Evolutionary conservation across 2,329 filamentous ascomycete species (phyloP).

Genomic region (Sporothrix brasiliensis): DNA sequence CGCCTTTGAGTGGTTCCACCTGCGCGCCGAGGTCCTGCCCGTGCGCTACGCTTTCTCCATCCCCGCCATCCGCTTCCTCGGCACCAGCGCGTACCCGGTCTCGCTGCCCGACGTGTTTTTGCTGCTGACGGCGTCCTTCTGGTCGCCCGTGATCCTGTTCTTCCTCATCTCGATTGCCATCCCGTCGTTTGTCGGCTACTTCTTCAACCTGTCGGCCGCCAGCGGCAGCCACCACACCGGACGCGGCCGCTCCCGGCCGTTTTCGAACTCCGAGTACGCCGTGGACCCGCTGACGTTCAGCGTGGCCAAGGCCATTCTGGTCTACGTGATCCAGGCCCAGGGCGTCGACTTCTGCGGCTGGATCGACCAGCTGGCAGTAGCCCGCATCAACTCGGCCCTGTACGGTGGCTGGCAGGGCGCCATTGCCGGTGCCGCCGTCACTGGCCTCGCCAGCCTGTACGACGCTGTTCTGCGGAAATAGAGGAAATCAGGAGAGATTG

Average conservation of each 20-base stretch:
- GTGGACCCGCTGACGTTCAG: conserved; percentile 91
- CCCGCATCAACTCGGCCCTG: conserved; percentile 65
- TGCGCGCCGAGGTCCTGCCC: conserved; percentile 72
- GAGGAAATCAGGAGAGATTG: conserved; percentile 15
- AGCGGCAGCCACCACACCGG: conserved; percentile 45
- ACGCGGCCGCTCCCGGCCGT: conserved; percentile 49
- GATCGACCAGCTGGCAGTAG: conserved; percentile 62
- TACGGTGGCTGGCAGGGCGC: conserved; percentile 73
- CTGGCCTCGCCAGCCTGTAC: conserved; percentile 70
- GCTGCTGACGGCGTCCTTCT: conserved; percentile 76
- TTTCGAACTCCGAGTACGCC: conserved; percentile 54
- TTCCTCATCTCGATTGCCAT: conserved; percentile 68
- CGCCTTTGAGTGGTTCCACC: conserved; percentile 68
- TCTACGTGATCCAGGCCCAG: conserved; percentile 78
- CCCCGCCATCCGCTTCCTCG: conserved; percentile 61
- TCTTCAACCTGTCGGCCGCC: conserved; percentile 78
- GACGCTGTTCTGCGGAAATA: conserved; percentile 75
- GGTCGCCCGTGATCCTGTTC: conserved; percentile 81
- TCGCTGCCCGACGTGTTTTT: conserved; percentile 79
- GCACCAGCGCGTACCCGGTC: conserved; percentile 62
- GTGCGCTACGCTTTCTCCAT: conserved; percentile 73
- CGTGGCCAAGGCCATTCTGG: conserved; percentile 79
- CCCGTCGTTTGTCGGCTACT: conserved; percentile 76
- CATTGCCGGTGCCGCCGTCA: conserved; percentile 68
- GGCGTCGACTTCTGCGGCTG: conserved; percentile 65